Percentiles rank a stretch among this genome's conserved stretches.
Conservation (phyloP, 1,284 basidiomycete species). For the Gymnopus androsaceus region DNA sequence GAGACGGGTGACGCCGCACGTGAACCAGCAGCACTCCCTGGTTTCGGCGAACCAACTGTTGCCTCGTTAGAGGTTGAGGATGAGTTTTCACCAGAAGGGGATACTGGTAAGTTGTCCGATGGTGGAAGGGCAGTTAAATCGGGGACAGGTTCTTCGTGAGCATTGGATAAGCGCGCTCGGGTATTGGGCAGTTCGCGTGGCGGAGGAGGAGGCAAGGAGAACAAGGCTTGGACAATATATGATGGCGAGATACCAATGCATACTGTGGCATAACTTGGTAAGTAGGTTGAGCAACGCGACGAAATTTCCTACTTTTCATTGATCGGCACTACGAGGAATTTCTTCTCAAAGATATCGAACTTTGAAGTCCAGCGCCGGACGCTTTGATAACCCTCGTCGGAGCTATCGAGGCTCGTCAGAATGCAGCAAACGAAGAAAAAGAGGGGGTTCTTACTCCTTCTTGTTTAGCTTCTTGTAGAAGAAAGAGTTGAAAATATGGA, state of each 20-base stretch:
- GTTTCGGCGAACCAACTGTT: background rate
- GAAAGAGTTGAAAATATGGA: slow-evolving; percentile 95
- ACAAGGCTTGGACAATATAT: slow-evolving; percentile 82
- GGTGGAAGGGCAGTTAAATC: background rate
- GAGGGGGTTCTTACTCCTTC: slow-evolving; percentile 53
- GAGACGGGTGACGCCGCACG: background rate
- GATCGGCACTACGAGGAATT: slow-evolving; percentile 93
- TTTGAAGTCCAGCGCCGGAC: slow-evolving; percentile 95
- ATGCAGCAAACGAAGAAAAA: background rate
- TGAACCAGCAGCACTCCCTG: background rate
- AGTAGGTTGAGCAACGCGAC: background rate
- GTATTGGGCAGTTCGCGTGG: slow-evolving; percentile 10
- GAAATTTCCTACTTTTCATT: slow-evolving; percentile 79
- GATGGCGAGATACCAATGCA: slow-evolving; percentile 97
- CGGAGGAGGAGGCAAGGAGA: slow-evolving; percentile 46
- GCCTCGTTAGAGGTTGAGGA: background rate
- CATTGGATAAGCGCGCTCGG: slow-evolving; percentile 14
- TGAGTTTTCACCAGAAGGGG: too few relatives aligned
- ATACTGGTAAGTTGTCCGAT: too few relatives aligned
- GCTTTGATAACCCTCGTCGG: slow-evolving; percentile 74
- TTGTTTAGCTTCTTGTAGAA: slow-evolving; percentile 94
- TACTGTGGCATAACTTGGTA: slow-evolving; percentile 42
- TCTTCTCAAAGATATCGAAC: slow-evolving; percentile 87
- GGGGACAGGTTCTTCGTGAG: background rate
- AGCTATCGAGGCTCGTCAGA: slow-evolving; percentile 35